Base-by-base conservation (phyloP, 1,139 yeast species). In the Taiozyma sp. region DNA sequence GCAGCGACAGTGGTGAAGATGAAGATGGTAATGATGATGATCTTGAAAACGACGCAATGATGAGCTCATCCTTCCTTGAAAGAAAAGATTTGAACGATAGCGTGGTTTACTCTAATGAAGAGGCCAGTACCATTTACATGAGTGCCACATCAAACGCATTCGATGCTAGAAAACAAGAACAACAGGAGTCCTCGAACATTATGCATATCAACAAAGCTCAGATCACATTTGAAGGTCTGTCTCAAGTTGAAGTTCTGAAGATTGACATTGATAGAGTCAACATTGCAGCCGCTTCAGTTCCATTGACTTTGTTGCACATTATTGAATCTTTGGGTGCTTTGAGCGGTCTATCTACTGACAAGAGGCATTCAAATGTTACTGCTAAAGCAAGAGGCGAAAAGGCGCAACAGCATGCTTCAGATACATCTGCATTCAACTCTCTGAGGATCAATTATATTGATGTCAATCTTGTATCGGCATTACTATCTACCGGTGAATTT, bases 71-170 rank as follows among this genome's bases (percentile, higher is more conserved):
- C 0, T 61, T 70, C 0, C 39, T 64, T 3, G 62, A 60, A 49
- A 73, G 65, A 7, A 73, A 71, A 1, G 72, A 74, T 9, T 72
- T 87, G 52, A 70, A 79, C 70, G 80, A 81, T 47, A 84, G 91
- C 59, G 77, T 82, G 70, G 73, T 83, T 41, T 84, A 84, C 60
- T 82, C 93, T 0, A 86, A 81, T 50, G 83, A 79, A 49, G 87
- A 85, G 55, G 86, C 87, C 2, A 78, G 82, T 46, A 84, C 95
- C 2, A 77, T 90, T 34, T 90, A 88, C 64, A 82, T 88, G 92
- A 88, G 96, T 67, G 96, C 97, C 1, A 73, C 83, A 3, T 82
- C 85, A 0, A 65, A 65, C 19, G 56, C 67, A 23, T 63, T 62
- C 29, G 59, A 52, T 43, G 57, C 67, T 51, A 53, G 65, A 57